Base-by-base conservation (phyloP, 371 early-diverging fungal genomes). In the Mucor plumbeus region DNA sequence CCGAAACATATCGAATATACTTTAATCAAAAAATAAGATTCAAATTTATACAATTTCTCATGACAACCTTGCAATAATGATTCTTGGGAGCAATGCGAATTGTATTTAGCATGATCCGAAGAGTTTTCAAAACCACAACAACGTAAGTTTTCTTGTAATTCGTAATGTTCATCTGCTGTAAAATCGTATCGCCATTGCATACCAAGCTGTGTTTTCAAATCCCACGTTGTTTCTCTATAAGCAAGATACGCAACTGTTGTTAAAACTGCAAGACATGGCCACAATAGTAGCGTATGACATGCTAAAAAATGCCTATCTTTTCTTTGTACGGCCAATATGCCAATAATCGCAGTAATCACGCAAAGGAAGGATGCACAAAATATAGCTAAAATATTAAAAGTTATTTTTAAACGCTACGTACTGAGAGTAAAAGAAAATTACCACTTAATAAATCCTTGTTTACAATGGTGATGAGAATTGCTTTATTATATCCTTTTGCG, bases 51-150 rank as follows among this genome's bases (percentile, higher is more conserved):
- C 34, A 73, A 44, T 59, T 75, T 78, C 56, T 73, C 39, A n/a
- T 67, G 64, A 43, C 79, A 78, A n/a, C 79, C 79, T 33, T 75
- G 79, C 26, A 78, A 39, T 7, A 78, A 59, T 1, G 76, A 75
- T 47, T 70, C 66, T 26, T 73, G 65, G 48, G 70, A 71, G 34
- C 78, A 72, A 3, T 59, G 43, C 10, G 53, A 63, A 48, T 36
- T 63, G 40, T 78, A 78, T 13, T 68, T 63, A 13, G 79, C 79
- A 63, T 78, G 73, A 56, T 78, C 79, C 13, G 69, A 54, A 0
- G 79, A 74, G 38, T 78, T 74, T 36, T 71, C 72, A 61, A 69
- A 78, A 5, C 79, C 79, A 60, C 60, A 60, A 11, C 60, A 60
- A 7, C 33, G 60, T 14, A 60, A 64, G 15, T 43, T 60, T 7